Evolutionary conservation across 306 rosid species (phyloP), one percentile per base, ranked within the genome.

Genomic region (Malus fusca): DNA sequence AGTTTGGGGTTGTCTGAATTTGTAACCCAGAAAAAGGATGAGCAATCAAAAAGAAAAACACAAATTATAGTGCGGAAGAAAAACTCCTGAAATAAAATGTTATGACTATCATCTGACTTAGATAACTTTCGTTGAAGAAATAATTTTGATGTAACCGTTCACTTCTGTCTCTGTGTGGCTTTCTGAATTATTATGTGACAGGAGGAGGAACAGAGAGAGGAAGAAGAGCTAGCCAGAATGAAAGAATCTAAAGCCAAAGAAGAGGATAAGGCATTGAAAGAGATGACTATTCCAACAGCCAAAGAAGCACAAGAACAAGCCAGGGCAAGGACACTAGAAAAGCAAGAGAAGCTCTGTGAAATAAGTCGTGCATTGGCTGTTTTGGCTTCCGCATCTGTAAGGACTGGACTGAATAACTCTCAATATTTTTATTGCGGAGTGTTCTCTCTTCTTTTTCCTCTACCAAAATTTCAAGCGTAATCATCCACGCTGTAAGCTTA

Each of bases 371-470:
- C 98, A 35, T 82, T 95, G 84, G 96, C 98, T 77, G 93, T 95
- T 83, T 88, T 95, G 84, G 92, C 98, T 79, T 92, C 98, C 68
- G 97, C 97, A 35, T 95, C 98, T 86, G 98, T 95, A 88, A 95
- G 94, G 75, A 81, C 68, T 69, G 74, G 66, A 73, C 77, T 74
- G 70, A 26, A 62, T 69, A 62, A 75, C 66, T 48, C 79, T 73
- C 28, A 42, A 48, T 68, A 66, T 72, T 66, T 37, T 25, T 44
- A 66, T 23, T 62, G 35, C 68, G 62, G 37, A 31, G 58, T 82
- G 72, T 25, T 43, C 74, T 53, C 68, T 40, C 23, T 6, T 71
- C 3, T 8, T 71, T 53, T 31, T 71, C 48, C 61, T 73, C 17
- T 31, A 0, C 13, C 37, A 56, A 37, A 28, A 46, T 51, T 26